Evolutionary conservation across 768 basidiomycete species (phyloP), one percentile per base, ranked within the genome.

Genomic region (Leccinum fibrillosum): DNA sequence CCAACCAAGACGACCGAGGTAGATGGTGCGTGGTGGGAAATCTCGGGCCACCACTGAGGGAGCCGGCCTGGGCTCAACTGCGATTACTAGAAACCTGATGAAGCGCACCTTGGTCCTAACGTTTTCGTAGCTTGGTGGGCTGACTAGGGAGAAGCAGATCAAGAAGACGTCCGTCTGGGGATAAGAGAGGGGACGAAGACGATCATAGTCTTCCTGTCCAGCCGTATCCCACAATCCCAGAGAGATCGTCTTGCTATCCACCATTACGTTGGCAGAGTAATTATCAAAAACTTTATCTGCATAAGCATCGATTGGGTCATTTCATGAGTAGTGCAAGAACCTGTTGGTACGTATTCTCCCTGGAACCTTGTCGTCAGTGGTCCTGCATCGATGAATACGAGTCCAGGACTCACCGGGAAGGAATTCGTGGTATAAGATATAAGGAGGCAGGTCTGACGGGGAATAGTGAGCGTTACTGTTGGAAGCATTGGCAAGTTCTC

Each of bases 191-290:
- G 97, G 97, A 66, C 97, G 88, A 66, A 99, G 89, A 47, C 97
- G 89, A 77, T 96, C 94, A 72, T 96, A 99, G 79, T 99, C 96
- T 76, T 99, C 97, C 77, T 99, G 97, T 64, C 97, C 97, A 35
- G 97, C 97, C n/a, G 97, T 99, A 83, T 99, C 97, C 97, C 97
- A 99, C 56, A 99, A 80, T 52, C 96, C 96, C 56, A 98, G 86
- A 60, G 94, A 97, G 70, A 98, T 95, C 53, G 97, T 97, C 81
- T 96, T 95, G 66, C 94, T 93, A 68, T 99, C 97, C 49, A 99
- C 97, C 88, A 98, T 94, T 55, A 99, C 95, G 76, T 95, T 96
- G 59, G 94, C 94, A 55, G 92, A 94, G 72, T 97, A 98, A 79
- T 98, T 98, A 78, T 98, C 97, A 74, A 98, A 99, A 42, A 99